Percentiles rank a stretch among this genome's conserved stretches.
These are phyloP conservation scores for Malassezia restricta DNA, from an alignment of 1,284 basidiomycete genomes.

Conservation along the genomic window DNA sequence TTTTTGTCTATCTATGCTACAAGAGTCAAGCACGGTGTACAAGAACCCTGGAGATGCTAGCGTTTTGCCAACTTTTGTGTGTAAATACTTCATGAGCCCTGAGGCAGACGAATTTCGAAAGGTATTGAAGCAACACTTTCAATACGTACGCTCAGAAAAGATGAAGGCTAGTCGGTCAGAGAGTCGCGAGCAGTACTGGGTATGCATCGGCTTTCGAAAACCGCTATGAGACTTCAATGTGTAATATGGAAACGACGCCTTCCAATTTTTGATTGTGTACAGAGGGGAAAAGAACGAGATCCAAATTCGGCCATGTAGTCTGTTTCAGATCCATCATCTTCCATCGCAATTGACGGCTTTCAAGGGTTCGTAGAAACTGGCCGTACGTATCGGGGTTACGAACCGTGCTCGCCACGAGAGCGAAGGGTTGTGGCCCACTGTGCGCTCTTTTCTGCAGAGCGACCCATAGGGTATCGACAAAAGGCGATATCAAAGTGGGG, in stretches of 20 bases:
- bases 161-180: slow-evolving; percentile 31
- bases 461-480: background rate
- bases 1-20: slow-evolving; percentile 2
- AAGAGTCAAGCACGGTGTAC: background rate
- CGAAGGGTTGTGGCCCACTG: background rate
- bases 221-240: background rate
- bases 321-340: background rate
- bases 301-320: background rate
- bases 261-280: slow-evolving; percentile 5
- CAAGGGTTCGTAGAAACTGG: slow-evolving; percentile 6
- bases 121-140: slow-evolving; percentile 26
- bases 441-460: background rate
- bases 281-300: slow-evolving; percentile 13
- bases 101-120: slow-evolving; percentile 29
- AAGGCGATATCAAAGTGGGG: slow-evolving; percentile 8
- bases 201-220: slow-evolving; percentile 17
- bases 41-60: background rate
- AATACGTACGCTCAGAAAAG: slow-evolving; percentile 29
- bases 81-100: slow-evolving; percentile 32
- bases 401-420: slow-evolving; percentile 18
- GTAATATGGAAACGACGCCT: slow-evolving; percentile 10
- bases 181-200: slow-evolving; percentile 37
- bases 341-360: background rate
- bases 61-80: slow-evolving; percentile 10
- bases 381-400: slow-evolving; percentile 16